Base-by-base conservation (phyloP, 2,329 filamentous ascomycete genomes). In the Cordyceps javanica region DNA sequence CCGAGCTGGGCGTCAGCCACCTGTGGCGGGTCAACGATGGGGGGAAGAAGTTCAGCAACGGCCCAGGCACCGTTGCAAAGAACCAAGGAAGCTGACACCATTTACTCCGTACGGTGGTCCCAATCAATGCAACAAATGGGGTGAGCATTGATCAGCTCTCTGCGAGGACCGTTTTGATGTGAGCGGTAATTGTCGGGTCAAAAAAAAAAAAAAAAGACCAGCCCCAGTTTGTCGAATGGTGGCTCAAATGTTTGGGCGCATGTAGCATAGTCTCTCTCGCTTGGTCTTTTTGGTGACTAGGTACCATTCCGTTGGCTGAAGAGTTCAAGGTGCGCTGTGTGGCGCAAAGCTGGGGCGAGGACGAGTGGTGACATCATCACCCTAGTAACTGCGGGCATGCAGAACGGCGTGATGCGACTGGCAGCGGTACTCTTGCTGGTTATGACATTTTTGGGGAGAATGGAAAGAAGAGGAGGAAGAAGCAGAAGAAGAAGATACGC, bases 301-400 rank as follows among this genome's bases (percentile, higher is more conserved):
- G n/a, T n/a, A n/a, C n/a, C n/a, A n/a, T n/a, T n/a, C n/a, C n/a
- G n/a, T n/a, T n/a, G n/a, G n/a, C n/a, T n/a, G n/a, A n/a, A n/a
- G n/a, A n/a, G n/a, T n/a, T n/a, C n/a, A n/a, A n/a, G n/a, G n/a
- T n/a, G n/a, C n/a, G n/a, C n/a, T n/a, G n/a, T 51, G 45, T 50
- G 46, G 36, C 45, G 55, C 25, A 21, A 21, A 25, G 3, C 28
- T 30, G 32, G 21, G 28, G 32, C 10, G 21, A 5, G 10, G 26
- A n/a, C 11, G 19, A 58, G 62, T 70, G 64, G 66, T 71, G 69
- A 71, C 69, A 68, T 71, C 69, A 71, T 70, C 60, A 55, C 53
- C 53, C 54, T 46, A 55, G 60, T 58, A 59, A 63, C 61, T 59
- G 34, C 34, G 36, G 41, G 49, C 50, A 46, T 39, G 49, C 39